phyloP scores from a whole-genome alignment of 2,329 filamentous ascomycete genomes.

The Knufia petricola region DNA sequence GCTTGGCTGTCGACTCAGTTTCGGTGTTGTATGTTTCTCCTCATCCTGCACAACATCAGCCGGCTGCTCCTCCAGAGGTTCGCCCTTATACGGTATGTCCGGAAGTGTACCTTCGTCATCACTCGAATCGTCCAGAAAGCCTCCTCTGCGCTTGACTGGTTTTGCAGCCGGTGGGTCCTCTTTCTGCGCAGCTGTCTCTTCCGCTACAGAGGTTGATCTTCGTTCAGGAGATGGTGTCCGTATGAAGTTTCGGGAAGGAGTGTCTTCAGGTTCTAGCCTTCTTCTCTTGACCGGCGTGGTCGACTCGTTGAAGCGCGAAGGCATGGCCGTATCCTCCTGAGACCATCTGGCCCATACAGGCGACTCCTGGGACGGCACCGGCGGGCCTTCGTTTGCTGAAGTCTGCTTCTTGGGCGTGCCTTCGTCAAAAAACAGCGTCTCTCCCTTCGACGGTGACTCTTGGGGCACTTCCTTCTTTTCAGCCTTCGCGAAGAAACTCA shows the following conservation, averaged over 20 bases:
- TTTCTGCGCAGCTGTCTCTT: neutral
- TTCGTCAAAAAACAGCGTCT: constrained; percentile 30
- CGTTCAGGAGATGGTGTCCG: constrained; percentile 17
- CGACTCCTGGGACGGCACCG: neutral
- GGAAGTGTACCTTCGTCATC: constrained; percentile 34
- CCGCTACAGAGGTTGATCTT: neutral
- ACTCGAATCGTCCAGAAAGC: constrained; percentile 32
- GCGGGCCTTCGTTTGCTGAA: constrained; percentile 13
- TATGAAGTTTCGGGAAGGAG: constrained; percentile 8
- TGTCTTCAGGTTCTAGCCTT: constrained; percentile 25
- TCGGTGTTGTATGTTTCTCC: neutral
- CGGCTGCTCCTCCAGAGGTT: neutral
- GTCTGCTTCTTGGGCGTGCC: neutral
- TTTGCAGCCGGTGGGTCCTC: constrained; percentile 2
- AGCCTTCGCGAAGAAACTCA: constrained; percentile 46
- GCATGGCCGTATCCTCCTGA: constrained; percentile 22
- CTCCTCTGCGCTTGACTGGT: constrained; percentile 16
- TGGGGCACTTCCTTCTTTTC: constrained; percentile 20
- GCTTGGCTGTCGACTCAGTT: neutral
- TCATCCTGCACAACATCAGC: constrained; percentile 1
- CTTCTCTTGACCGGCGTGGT: constrained; percentile 34
- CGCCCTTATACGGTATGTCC: neutral
- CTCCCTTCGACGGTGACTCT: constrained; percentile 17
- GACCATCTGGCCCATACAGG: constrained; percentile 6
- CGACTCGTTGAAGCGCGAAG: constrained; percentile 30